Conservation (phyloP, 23 red algal genomes). For the Gracilaria gracilis region DNA sequence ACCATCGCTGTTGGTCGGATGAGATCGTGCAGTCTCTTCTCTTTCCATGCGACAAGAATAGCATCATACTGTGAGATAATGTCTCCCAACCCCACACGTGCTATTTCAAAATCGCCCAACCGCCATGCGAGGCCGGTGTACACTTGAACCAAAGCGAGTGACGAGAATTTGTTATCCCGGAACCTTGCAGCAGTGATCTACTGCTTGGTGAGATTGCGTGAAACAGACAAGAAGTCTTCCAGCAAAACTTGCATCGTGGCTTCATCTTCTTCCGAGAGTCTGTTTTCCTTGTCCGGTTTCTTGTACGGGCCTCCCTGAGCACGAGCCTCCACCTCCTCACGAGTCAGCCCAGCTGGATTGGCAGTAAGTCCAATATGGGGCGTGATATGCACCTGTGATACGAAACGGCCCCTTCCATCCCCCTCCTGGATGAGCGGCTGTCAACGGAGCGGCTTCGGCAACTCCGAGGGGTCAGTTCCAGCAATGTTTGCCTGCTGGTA, state of each 20-base stretch:
- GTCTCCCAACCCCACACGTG: neutral
- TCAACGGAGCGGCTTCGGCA: constrained; percentile 40
- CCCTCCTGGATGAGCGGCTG: constrained; percentile 46
- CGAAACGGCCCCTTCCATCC: constrained; percentile 32
- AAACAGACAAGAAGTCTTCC: constrained; percentile 5
- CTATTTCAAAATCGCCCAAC: constrained; percentile 1
- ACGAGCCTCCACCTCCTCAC: constrained; percentile 5
- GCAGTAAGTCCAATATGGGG: constrained; percentile 42
- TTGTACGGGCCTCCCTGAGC: neutral
- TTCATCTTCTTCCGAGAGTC: neutral
- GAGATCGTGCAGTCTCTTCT: constrained; percentile 19
- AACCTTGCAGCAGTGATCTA: neutral
- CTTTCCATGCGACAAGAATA: constrained; percentile 29
- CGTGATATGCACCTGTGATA: constrained; percentile 27
- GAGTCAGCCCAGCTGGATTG: constrained; percentile 25
- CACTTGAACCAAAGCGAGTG: neutral
- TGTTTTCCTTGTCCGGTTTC: neutral
- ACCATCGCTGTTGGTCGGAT: constrained; percentile 35
- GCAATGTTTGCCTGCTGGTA: constrained; percentile 27
- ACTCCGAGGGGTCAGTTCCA: neutral
- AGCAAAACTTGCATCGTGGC: neutral
- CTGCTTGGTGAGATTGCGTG: constrained; percentile 15
- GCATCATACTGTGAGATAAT: constrained; percentile 39
- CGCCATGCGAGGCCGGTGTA: neutral
- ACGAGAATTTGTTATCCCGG: constrained; percentile 40